Conservation (phyloP, 2,329 filamentous ascomycete species). For the Tolypocladium guangdongense region DNA sequence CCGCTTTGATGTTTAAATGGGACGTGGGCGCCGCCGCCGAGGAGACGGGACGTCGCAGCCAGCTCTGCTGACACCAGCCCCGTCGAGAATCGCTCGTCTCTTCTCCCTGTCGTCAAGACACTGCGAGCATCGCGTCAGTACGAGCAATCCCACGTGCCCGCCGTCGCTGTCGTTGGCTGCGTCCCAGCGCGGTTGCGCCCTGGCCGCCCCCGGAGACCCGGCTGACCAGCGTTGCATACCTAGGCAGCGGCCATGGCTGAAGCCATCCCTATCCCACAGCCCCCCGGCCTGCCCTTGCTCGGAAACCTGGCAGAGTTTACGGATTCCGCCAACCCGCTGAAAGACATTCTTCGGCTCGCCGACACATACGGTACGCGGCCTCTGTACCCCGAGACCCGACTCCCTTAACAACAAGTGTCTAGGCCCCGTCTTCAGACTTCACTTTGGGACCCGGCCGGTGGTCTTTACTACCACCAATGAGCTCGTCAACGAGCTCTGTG, state of each 20-base stretch:
- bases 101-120: too few species aligned
- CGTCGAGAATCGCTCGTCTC: too few species aligned
- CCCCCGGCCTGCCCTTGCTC: slow-evolving; percentile 51
- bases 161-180: too few species aligned
- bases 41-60: too few species aligned
- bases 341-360: slow-evolving; percentile 44
- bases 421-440: slow-evolving; percentile 52
- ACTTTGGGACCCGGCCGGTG: slow-evolving; percentile 32
- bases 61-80: too few species aligned
- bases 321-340: slow-evolving; percentile 40
- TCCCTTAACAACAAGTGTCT: not conserved
- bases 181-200: not conserved
- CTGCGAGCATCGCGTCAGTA: too few species aligned
- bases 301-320: slow-evolving; percentile 57
- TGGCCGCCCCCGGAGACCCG: not conserved
- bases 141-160: too few species aligned
- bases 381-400: not conserved
- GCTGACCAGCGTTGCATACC: not conserved
- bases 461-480: slow-evolving; percentile 42
- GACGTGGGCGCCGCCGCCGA: not conserved
- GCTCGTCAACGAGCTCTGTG: slow-evolving; percentile 51
- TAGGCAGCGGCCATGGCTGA: slow-evolving; percentile 17
- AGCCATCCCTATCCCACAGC: slow-evolving; percentile 46
- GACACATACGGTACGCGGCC: slow-evolving; percentile 51
- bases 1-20: not conserved